Evolutionary conservation across 257 asterid genomes (phyloP), one percentile per base, ranked within the genome.

Genomic region (Solanum chiquidenum): DNA sequence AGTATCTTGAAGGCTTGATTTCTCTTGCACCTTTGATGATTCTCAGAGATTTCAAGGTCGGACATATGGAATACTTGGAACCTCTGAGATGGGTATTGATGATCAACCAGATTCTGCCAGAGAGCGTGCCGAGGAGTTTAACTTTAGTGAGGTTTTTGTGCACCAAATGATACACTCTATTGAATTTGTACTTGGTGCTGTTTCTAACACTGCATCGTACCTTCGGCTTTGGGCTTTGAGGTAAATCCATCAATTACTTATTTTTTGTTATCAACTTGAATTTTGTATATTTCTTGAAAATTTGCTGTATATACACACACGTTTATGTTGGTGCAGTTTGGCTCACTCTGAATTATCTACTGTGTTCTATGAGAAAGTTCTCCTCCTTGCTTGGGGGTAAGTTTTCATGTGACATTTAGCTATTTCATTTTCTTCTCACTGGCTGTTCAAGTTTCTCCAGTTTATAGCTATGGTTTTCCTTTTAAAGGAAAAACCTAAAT

Each of bases 201-300:
- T 96, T 89, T 95, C 99, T 83, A 96, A 96, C 89, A 96, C 99
- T 85, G 98, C 99, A 79, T 96, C 99, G 27, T 95, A 96, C 89
- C 99, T 95, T 88, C 95, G 98, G 87, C 94, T 96, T 58, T 96
- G 99, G 99, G 99, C 98, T 84, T 92, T 96, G 90, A 96, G 99
- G 99, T 96, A 88, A 37, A 69, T 77, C 71, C 89, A 23, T 14
- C 20, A 83, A 31, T 88, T 85, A 46, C 86, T 20, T 69, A 18
- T 82, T 49, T 84, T 69, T 42, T 62, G 6, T 64, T 29, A 38
- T 84, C 52, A 25, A 25, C 38, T 68, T 11, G 79, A 38, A 31
- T 68, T 20, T 29, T 46, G 44, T 20, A 49, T 49, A 21, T 82
- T 49, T 21, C 86, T 52, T 49, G 37, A 82, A 20, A 82, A 49